Conservation (phyloP, 768 basidiomycete genomes). For the Pleurotus platypus region DNA sequence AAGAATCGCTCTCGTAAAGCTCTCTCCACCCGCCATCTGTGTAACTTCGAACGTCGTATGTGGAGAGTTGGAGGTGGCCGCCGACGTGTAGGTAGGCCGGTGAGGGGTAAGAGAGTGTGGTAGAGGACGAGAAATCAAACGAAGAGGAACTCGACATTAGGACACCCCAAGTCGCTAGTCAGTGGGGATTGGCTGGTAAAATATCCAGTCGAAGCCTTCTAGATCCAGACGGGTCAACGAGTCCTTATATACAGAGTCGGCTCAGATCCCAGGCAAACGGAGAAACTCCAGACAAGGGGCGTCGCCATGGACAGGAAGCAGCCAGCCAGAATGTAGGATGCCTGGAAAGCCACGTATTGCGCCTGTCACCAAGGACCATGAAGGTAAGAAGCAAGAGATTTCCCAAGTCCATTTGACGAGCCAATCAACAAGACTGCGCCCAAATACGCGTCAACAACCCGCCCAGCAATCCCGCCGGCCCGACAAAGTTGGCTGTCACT, state of each 20-base stretch:
- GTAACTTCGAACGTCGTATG: neutral
- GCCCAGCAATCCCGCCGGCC: no score
- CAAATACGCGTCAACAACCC: neutral
- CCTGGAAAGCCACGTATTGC: slow-evolving; percentile 5
- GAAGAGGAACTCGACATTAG: slow-evolving; percentile 6
- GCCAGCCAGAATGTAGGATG: slow-evolving; percentile 4
- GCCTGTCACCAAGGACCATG: neutral
- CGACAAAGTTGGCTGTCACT: no score
- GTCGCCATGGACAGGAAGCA: slow-evolving; percentile 2
- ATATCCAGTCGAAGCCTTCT: slow-evolving; percentile 5
- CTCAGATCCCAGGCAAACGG: neutral
- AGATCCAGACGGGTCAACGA: neutral
- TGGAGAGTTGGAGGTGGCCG: neutral
- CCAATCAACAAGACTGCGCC: neutral
- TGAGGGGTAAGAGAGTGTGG: slow-evolving; percentile 4
- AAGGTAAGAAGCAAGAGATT: neutral
- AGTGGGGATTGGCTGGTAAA: slow-evolving; percentile 7
- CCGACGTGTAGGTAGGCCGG: slow-evolving; percentile 5
- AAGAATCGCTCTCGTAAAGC: slow-evolving; percentile 2
- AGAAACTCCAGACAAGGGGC: neutral
- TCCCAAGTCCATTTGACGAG: neutral
- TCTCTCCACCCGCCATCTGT: slow-evolving; percentile 4
- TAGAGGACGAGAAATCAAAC: slow-evolving; percentile 1
- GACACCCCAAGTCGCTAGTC: slow-evolving; percentile 7
- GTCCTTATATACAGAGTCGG: slow-evolving; percentile 1